Evolutionary conservation across 2,329 filamentous ascomycete species (phyloP).

Genomic region (Aureobasidium musti): DNA sequence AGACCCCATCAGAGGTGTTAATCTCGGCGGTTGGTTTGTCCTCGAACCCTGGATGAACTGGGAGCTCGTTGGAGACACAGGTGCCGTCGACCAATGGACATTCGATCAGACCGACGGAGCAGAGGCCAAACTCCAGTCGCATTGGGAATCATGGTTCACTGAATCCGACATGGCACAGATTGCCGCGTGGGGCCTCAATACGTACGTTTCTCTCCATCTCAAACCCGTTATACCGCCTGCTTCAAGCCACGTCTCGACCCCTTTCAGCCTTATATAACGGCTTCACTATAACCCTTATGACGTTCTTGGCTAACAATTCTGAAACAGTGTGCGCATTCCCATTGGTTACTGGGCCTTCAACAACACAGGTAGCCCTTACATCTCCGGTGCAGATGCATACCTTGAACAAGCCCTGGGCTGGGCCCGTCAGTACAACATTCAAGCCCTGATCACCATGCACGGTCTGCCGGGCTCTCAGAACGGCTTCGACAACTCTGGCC

Average conservation of each 20-base stretch:
- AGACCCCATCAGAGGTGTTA: slow-evolving; percentile 53
- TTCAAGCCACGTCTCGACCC: slow-evolving; percentile 4
- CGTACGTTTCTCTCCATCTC: slow-evolving; percentile 11
- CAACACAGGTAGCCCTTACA: slow-evolving; percentile 54
- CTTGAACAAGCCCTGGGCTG: slow-evolving; percentile 59
- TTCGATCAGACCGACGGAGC: slow-evolving; percentile 41
- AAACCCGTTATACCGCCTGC: neutral
- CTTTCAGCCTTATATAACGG: neutral
- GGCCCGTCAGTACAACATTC: slow-evolving; percentile 55
- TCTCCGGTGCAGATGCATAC: slow-evolving; percentile 55
- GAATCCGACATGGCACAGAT: slow-evolving; percentile 49
- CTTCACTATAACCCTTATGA: neutral
- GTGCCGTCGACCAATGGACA: slow-evolving; percentile 44
- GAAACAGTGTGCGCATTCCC: slow-evolving; percentile 54
- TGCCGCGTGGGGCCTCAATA: slow-evolving; percentile 41
- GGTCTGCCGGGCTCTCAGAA: slow-evolving; percentile 60
- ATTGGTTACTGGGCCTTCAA: slow-evolving; percentile 63
- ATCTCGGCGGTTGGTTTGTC: slow-evolving; percentile 56
- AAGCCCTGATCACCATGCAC: slow-evolving; percentile 62
- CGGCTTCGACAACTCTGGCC: slow-evolving; percentile 64
- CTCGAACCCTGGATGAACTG: slow-evolving; percentile 46
- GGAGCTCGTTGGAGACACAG: slow-evolving; percentile 34
- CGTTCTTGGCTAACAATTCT: slow-evolving; percentile 16
- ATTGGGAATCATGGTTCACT: slow-evolving; percentile 46
- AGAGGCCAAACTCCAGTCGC: slow-evolving; percentile 39